phyloP scores from a whole-genome alignment of 2,329 filamentous ascomycete species.

The Cladosporium austrohemisphaericum region DNA sequence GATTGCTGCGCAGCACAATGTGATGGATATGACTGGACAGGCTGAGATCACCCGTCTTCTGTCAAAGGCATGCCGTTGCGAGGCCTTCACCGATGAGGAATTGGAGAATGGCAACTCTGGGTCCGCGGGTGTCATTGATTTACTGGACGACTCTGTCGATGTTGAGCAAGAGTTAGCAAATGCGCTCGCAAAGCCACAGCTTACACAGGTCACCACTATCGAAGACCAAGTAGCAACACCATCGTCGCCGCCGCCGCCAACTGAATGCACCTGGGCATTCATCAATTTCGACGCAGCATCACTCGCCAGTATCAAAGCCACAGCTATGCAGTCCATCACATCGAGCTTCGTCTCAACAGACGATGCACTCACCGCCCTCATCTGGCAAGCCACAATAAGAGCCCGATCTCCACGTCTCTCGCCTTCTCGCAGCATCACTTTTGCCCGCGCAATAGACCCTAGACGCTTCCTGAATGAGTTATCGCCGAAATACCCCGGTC shows the following conservation, averaged over 20 bases:
- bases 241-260: constrained; percentile 19
- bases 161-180: constrained; percentile 36
- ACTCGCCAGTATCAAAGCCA: constrained; percentile 44
- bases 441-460: constrained; percentile 51
- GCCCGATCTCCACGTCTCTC: constrained; percentile 39
- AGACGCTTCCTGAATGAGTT: constrained; percentile 41
- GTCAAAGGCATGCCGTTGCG: constrained; percentile 46
- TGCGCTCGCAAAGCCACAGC: constrained; percentile 26
- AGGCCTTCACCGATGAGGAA: constrained; percentile 47
- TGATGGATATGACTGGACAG: constrained; percentile 52
- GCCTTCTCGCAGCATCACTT: constrained; percentile 24
- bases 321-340: constrained; percentile 21
- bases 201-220: neutral
- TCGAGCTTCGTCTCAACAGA: constrained; percentile 50
- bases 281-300: constrained; percentile 42
- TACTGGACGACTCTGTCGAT: constrained; percentile 38
- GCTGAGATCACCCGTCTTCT: constrained; percentile 47
- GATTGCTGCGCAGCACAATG: constrained; percentile 47
- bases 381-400: constrained; percentile 47
- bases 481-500: constrained; percentile 45
- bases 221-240: constrained; percentile 4
- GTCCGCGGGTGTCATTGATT: constrained; percentile 37
- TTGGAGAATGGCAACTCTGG: constrained; percentile 41
- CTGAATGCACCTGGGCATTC: constrained; percentile 42
- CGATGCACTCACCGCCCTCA: constrained; percentile 50